These are phyloP conservation scores for Metschnikowia sp. DNA, from an alignment of 805 yeast genomes.

Conservation along the genomic window DNA sequence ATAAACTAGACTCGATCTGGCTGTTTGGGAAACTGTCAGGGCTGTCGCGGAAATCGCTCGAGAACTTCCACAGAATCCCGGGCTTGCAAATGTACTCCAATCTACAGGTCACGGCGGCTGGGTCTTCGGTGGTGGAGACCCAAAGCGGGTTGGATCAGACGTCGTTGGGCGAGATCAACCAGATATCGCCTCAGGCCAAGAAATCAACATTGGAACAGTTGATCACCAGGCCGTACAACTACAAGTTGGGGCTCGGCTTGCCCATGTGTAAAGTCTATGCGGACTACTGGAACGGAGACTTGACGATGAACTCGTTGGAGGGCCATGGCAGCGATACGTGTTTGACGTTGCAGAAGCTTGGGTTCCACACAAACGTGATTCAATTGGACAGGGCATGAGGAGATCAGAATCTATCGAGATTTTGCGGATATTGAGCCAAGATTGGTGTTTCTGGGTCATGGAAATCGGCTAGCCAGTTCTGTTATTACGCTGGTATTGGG, in stretches of 20 bases:
- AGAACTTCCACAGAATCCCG: conserved; percentile 68
- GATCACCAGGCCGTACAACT: conserved; percentile 68
- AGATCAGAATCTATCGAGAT: too few relatives aligned
- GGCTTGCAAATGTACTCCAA: conserved; percentile 50
- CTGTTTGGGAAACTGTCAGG: conserved; percentile 76
- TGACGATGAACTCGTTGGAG: conserved; percentile 76
- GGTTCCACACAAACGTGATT: conserved; percentile 57
- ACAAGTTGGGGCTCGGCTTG: conserved; percentile 79
- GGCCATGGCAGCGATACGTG: conserved; percentile 93
- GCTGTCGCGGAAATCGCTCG: conserved; percentile 53
- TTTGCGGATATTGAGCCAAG: too few relatives aligned
- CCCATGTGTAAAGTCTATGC: conserved; percentile 93
- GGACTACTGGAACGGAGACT: conserved; percentile 94
- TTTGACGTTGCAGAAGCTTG: conserved; percentile 73
- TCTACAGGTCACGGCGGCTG: conserved; percentile 38
- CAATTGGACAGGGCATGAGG: conserved; percentile 68
- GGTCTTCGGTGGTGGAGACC: conserved; percentile 32
- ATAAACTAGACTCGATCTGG: conserved; percentile 67
- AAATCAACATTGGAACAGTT: conserved; percentile 59
- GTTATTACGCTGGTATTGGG: too few relatives aligned
- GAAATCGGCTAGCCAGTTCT: too few relatives aligned
- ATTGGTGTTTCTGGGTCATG: too few relatives aligned
- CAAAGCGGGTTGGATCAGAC: conserved; percentile 33
- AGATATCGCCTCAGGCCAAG: conserved; percentile 27
- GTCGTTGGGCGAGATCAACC: conserved; percentile 39